Percentiles rank a stretch among this genome's conserved stretches.
These are phyloP conservation scores for Monilinia laxa DNA, from an alignment of 2,329 filamentous ascomycete genomes.

Conservation along the genomic window DNA sequence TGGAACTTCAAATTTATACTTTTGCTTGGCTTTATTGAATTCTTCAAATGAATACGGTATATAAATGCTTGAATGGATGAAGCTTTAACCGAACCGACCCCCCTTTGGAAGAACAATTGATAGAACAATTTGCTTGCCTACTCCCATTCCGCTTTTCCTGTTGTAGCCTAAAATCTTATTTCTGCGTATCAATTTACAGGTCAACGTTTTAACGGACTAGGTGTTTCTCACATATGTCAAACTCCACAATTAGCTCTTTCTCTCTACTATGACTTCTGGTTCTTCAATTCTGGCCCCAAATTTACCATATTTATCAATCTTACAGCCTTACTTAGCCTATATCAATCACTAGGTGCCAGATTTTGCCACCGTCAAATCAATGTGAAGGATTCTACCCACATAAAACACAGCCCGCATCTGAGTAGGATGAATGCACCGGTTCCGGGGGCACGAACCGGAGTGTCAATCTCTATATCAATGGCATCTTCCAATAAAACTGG, in stretches of 20 bases:
- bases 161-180: background rate
- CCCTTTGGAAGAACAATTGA: background rate
- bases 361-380: background rate
- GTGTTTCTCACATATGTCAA: background rate
- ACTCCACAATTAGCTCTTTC: background rate
- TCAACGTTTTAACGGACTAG: background rate
- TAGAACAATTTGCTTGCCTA: background rate
- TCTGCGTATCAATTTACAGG: background rate
- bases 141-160: no score
- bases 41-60: no score
- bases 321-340: background rate
- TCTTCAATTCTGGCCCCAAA: background rate
- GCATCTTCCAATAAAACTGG: background rate
- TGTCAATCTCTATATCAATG: background rate
- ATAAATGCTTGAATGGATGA: background rate
- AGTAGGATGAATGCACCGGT: background rate
- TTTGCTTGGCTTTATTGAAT: no score
- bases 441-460: background rate
- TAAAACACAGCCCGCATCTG: background rate
- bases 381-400: background rate
- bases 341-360: background rate
- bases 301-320: background rate
- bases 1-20: no score
- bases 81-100: background rate
- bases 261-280: background rate